Percentiles rank a stretch among this genome's conserved stretches.
phyloP scores from a whole-genome alignment of 208 protist species.

The Endotrypanum monterogeii region DNA sequence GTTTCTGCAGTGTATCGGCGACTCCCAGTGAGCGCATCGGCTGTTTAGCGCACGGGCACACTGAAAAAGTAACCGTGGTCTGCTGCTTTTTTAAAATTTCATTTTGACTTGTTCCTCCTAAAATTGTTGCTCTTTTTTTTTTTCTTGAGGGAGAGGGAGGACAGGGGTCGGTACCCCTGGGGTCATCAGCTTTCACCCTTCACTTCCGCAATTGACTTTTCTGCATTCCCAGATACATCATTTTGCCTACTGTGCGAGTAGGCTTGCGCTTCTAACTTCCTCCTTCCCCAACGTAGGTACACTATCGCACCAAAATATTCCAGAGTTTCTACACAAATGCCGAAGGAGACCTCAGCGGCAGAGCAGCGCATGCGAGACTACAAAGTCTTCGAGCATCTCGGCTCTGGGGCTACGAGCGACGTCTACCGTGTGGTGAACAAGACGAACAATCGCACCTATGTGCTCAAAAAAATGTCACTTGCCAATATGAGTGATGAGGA shows the following conservation, averaged over 20 bases:
- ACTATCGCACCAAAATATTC: not conserved
- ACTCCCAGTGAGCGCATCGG: too few species aligned
- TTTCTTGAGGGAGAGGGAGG: too few species aligned
- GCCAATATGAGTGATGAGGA: slow-evolving; percentile 74
- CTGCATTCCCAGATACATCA: not conserved
- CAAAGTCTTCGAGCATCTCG: slow-evolving; percentile 65
- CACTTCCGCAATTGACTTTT: not conserved
- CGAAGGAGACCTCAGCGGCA: slow-evolving; percentile 14
- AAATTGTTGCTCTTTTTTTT: too few species aligned
- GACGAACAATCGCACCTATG: slow-evolving; percentile 56
- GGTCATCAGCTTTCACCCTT: not conserved
- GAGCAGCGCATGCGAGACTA: slow-evolving; percentile 56
- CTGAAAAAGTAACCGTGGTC: not conserved
- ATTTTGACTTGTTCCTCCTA: not conserved
- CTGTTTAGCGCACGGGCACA: not conserved
- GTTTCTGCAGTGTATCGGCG: too few species aligned
- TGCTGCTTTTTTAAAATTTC: not conserved
- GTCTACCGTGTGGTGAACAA: slow-evolving; percentile 72
- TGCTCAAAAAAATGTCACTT: slow-evolving; percentile 86
- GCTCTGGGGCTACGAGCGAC: slow-evolving; percentile 67
- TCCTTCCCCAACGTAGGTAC: not conserved
- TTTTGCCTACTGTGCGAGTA: too few species aligned
- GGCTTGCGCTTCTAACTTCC: too few species aligned
- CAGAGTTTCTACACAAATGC: not conserved
- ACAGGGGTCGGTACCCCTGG: not conserved